Evolutionary conservation across 768 basidiomycete genomes (phyloP), one percentile per base, ranked within the genome.

Genomic region (Boletales sp.): DNA sequence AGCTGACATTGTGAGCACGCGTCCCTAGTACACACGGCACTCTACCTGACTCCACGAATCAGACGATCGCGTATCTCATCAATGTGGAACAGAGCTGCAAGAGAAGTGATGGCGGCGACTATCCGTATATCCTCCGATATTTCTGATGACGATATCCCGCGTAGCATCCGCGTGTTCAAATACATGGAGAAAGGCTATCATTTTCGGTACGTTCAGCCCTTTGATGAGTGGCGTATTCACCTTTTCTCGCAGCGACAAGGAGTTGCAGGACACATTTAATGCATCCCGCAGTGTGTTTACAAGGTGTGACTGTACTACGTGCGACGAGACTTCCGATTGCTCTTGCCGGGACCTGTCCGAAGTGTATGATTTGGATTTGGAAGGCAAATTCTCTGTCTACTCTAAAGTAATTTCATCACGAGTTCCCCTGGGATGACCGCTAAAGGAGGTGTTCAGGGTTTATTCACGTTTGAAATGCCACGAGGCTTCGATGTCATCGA

Each of bases 401-500:
- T 70, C 67, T 3, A 45, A 63, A 51, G 65, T 73, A 74, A 50
- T 31, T 17, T 12, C 35, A 0, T 41, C 12, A 17, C 4, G 19
- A 21, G 15, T 19, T 18, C 4, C 21, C 30, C 30, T 21, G 8
- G 6, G 31, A 28, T 41, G 38, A 40, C 10, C 15, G 8, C 42
- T 62, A 12, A 55, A 41, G 21, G 25, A 45, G 7, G 35, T 18
- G 19, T 38, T 9, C 42, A 86, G 84, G 76, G 79, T 17, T 59
- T 79, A 8, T 83, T 79, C 57, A 64, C 65, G 2, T 79, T 82
- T 56, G 63, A 69, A 10, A 47, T 70, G 1, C 65, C 63, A 21
- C 68, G 61, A 13, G 79, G 79, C 0, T 57, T 67, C 1, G 79
- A 82, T 41, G 79, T 84, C 11, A 72, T 86, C 6, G 86, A 88